A percentile compares a stretch with the other conserved stretches of the same genome.
Evolutionary conservation across 306 rosid genomes (phyloP).

Genomic region (Prunus mongolica): DNA sequence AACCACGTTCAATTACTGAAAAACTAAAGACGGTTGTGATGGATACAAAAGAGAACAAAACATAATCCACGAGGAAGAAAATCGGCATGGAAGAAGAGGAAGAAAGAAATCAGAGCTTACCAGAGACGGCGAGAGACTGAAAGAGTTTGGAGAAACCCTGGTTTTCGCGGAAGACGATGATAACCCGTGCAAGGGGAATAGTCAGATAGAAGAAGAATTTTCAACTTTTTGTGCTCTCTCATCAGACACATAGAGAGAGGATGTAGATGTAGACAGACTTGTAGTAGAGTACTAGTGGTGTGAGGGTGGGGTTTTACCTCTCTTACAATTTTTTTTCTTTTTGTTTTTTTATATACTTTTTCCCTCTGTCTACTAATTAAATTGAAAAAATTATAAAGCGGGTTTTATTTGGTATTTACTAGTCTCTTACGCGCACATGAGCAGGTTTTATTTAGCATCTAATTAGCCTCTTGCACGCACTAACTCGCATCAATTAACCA

Average conservation of each 20-base stretch:
- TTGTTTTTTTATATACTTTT: background rate
- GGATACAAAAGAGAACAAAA: background rate
- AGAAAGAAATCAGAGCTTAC: constrained; percentile 26
- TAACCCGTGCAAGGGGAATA: constrained; percentile 25
- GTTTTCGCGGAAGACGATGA: constrained; percentile 2
- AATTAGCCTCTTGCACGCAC: no score
- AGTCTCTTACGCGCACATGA: no score
- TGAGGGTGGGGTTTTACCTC: constrained; percentile 20
- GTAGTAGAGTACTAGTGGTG: background rate
- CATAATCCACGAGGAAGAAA: background rate
- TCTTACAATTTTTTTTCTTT: background rate
- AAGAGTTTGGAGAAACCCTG: constrained; percentile 20
- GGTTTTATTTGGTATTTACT: no score
- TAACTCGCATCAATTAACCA: no score
- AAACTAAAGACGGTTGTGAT: background rate
- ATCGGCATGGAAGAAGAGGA: constrained; percentile 4
- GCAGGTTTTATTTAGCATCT: no score
- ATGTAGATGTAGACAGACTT: background rate
- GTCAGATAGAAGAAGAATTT: constrained; percentile 18
- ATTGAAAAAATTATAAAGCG: background rate
- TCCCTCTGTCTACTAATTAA: background rate
- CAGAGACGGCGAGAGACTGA: constrained; percentile 12
- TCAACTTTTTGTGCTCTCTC: constrained; percentile 3
- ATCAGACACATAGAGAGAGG: background rate
- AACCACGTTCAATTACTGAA: background rate